Percentiles rank a stretch among this genome's conserved stretches.
Conservation (phyloP, 352 stramenopile species). For the Phytopythium delawarense region DNA sequence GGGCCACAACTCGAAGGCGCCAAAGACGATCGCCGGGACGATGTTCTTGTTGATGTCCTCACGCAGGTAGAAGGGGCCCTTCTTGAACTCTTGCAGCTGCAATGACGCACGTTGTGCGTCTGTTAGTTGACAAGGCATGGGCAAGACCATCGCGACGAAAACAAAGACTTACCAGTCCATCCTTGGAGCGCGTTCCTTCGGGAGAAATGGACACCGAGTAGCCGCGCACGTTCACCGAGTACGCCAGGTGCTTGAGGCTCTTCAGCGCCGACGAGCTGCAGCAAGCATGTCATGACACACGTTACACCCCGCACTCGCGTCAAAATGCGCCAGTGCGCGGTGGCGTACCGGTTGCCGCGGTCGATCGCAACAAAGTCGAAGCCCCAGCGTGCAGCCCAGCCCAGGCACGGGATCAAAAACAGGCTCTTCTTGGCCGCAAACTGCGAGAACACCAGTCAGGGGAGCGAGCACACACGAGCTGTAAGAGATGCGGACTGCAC, state of each 20-base stretch:
- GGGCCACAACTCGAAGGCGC: slow-evolving; percentile 80
- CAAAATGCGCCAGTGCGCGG: background rate
- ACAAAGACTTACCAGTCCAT: slow-evolving; percentile 39
- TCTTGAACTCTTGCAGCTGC: slow-evolving; percentile 85
- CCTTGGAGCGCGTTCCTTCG: slow-evolving; percentile 80
- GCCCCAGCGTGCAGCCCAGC: slow-evolving; percentile 68
- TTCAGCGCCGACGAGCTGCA: slow-evolving; percentile 49
- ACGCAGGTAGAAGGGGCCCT: slow-evolving; percentile 81
- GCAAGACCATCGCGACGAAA: background rate
- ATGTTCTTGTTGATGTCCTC: slow-evolving; percentile 84
- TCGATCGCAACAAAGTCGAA: slow-evolving; percentile 83
- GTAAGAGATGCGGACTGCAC: background rate
- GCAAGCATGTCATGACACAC: background rate
- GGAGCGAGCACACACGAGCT: background rate
- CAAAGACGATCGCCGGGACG: slow-evolving; percentile 69
- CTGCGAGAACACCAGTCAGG: slow-evolving; percentile 14
- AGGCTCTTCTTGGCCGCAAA: slow-evolving; percentile 85
- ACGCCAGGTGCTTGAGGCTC: slow-evolving; percentile 65
- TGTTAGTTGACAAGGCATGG: background rate
- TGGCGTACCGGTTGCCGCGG: slow-evolving; percentile 51
- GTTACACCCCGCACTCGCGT: background rate
- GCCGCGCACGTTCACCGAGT: slow-evolving; percentile 62
- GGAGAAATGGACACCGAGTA: slow-evolving; percentile 82
- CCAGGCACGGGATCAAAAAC: slow-evolving; percentile 75
- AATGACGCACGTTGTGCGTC: background rate